These are phyloP conservation scores for Hypoxylon cercidicola DNA, from an alignment of 495 filamentous ascomycete genomes.

Conservation along the genomic window DNA sequence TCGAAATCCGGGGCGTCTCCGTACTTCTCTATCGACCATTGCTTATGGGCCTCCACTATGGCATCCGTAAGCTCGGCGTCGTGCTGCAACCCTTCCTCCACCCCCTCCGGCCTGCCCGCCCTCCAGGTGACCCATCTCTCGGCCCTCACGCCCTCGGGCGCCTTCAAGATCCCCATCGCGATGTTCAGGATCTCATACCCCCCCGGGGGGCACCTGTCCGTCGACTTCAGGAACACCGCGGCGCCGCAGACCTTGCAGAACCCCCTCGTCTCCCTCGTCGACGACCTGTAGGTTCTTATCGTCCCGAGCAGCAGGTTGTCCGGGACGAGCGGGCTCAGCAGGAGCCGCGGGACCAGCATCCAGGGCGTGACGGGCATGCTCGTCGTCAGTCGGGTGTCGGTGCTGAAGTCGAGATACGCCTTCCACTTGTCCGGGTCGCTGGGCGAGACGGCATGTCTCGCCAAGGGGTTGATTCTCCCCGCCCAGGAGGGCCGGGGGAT, in stretches of 20 bases:
- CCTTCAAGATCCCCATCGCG: conserved; percentile 63
- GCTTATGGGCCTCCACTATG: conserved; percentile 37
- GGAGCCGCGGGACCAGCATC: conserved; percentile 68
- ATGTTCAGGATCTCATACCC: conserved; percentile 58
- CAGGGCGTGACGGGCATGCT: conserved; percentile 71
- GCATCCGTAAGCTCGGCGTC: conserved; percentile 42
- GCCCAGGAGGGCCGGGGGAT: conserved; percentile 47
- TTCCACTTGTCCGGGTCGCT: conserved; percentile 58
- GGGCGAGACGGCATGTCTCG: conserved; percentile 30
- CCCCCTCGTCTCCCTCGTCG: conserved; percentile 61
- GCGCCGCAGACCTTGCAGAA: conserved; percentile 74
- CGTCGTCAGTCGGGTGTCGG: conserved; percentile 65
- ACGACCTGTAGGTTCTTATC: conserved; percentile 64
- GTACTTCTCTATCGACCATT: conserved; percentile 37
- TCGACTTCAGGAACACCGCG: conserved; percentile 59
- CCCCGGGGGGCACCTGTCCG: conserved; percentile 18
- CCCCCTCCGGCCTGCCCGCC: conserved; percentile 38
- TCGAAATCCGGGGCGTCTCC: conserved; percentile 19
- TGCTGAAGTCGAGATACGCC: conserved; percentile 68
- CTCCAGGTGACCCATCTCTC: conserved; percentile 55
- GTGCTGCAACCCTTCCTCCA: conserved; percentile 27
- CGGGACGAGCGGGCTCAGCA: conserved; percentile 53
- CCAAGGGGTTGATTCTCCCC: conserved; percentile 12
- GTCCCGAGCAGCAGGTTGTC: conserved; percentile 60
- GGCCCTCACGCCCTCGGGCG: conserved; percentile 60